A percentile compares a stretch with the other conserved stretches of the same genome.
These are phyloP conservation scores for Bipolaris victoriae DNA, from an alignment of 2,329 filamentous ascomycete genomes.

Conservation along the genomic window DNA sequence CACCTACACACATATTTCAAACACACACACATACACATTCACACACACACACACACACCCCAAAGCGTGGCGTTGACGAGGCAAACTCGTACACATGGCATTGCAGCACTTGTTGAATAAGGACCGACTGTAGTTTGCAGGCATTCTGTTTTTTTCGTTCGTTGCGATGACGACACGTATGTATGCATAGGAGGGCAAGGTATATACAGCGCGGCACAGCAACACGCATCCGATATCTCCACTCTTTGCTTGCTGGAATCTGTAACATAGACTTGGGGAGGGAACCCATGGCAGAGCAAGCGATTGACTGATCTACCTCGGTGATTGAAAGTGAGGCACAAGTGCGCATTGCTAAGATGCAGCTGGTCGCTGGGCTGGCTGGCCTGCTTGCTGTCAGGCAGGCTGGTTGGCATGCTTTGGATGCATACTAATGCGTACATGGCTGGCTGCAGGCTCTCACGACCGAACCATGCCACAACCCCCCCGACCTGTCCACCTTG, in stretches of 20 bases:
- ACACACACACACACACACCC: not conserved
- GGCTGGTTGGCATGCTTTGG: not conserved
- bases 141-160: conserved; percentile 19
- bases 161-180: conserved; percentile 35
- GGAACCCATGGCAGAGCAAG: conserved; percentile 8
- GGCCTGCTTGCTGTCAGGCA: not conserved
- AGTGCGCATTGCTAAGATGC: conserved; percentile 2
- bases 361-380: not conserved
- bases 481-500: conserved; percentile 11
- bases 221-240: conserved; percentile 19
- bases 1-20: not conserved
- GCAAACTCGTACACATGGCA: conserved; percentile 34
- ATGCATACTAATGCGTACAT: no score
- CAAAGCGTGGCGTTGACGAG: conserved; percentile 22
- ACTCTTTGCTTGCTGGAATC: conserved; percentile 18
- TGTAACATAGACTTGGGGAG: conserved; percentile 2
- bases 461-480: conserved; percentile 11
- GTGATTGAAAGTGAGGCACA: conserved; percentile 20
- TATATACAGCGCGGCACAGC: conserved; percentile 16
- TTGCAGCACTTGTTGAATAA: conserved; percentile 23
- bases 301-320: conserved; percentile 22
- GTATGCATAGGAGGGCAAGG: conserved; percentile 23
- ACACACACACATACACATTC: not conserved
- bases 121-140: conserved; percentile 9
- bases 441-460: conserved; percentile 4